Conservation (phyloP, 1,139 yeast genomes). For the Suhomyces guaymorum region DNA sequence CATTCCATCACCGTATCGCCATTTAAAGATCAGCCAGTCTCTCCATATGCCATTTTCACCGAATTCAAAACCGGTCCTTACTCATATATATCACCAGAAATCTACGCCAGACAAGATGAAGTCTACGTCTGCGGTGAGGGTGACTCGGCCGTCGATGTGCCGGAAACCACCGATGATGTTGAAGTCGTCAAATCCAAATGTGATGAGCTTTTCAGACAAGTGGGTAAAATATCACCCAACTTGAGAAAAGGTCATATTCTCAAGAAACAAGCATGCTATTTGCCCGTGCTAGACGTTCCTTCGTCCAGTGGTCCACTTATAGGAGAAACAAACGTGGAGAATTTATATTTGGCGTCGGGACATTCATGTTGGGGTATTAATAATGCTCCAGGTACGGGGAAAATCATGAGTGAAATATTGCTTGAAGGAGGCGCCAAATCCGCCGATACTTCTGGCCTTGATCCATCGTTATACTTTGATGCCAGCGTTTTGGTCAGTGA, state of each 20-base stretch:
- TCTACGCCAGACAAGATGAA: constrained; percentile 93
- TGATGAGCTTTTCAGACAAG: constrained; percentile 81
- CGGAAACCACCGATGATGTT: constrained; percentile 92
- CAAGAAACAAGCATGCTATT: constrained; percentile 90
- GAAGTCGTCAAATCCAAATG: constrained; percentile 86
- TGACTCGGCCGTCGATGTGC: constrained; percentile 84
- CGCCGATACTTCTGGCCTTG: constrained; percentile 78
- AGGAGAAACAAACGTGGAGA: constrained; percentile 86
- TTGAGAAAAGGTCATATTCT: constrained; percentile 74
- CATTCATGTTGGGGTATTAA: constrained; percentile 99
- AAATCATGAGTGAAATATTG: constrained; percentile 82
- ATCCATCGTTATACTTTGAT: constrained; percentile 84
- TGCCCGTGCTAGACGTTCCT: constrained; percentile 92
- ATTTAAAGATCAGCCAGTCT: constrained; percentile 62
- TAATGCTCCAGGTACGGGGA: constrained; percentile 96
- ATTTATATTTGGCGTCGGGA: constrained; percentile 81
- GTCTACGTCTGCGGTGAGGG: constrained; percentile 98
- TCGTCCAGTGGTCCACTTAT: constrained; percentile 90
- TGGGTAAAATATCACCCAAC: constrained; percentile 72
- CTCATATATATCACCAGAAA: constrained; percentile 82
- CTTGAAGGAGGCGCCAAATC: constrained; percentile 80
- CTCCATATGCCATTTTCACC: constrained; percentile 93
- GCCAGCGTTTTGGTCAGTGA: constrained; percentile 54
- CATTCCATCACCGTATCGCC: constrained; percentile 94
- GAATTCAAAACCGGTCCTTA: constrained; percentile 71